Evolutionary conservation across 306 rosid genomes (phyloP).

Genomic region (Mucuna pruriens): DNA sequence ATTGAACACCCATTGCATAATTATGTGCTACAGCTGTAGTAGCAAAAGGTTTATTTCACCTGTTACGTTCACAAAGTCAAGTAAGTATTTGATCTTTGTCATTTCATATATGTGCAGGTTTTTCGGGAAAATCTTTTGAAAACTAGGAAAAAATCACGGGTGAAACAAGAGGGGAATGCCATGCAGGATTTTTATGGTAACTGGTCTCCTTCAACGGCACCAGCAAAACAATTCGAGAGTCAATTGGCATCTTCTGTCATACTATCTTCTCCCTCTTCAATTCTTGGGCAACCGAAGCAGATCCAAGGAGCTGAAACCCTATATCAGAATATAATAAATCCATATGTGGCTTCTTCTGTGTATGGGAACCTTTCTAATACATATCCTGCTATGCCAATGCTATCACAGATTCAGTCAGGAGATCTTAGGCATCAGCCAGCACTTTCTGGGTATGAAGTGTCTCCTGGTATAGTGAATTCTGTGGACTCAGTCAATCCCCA

Average conservation of each 20-base stretch:
- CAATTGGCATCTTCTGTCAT: conserved; percentile 50
- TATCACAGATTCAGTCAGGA: conserved; percentile 59
- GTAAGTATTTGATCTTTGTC: conserved; percentile 15
- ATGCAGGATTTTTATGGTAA: conserved; percentile 56
- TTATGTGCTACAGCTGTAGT: conserved; percentile 16
- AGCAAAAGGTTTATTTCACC: conserved; percentile 1
- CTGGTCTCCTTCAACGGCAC: conserved; percentile 62
- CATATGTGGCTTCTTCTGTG: conserved; percentile 51
- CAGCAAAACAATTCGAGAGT: conserved; percentile 60
- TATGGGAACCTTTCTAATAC: conserved; percentile 58
- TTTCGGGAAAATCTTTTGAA: conserved; percentile 52
- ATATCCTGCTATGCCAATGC: conserved; percentile 66
- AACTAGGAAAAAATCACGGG: conserved; percentile 52
- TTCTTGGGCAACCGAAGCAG: conserved; percentile 54
- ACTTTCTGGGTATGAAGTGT: conserved; percentile 53
- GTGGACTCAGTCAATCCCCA: conserved; percentile 55
- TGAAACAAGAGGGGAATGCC: conserved; percentile 50
- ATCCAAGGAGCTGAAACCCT: conserved; percentile 59
- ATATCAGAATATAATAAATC: conserved; percentile 63
- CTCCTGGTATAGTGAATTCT: conserved; percentile 47
- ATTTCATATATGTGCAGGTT: conserved; percentile 53
- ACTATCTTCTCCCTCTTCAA: conserved; percentile 63
- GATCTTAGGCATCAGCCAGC: conserved; percentile 54
- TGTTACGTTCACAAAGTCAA: conserved; percentile 14
- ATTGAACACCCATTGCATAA: conserved; percentile 7